Conservation (phyloP, 495 filamentous ascomycete species). For the Mytilinidion resinicola region DNA sequence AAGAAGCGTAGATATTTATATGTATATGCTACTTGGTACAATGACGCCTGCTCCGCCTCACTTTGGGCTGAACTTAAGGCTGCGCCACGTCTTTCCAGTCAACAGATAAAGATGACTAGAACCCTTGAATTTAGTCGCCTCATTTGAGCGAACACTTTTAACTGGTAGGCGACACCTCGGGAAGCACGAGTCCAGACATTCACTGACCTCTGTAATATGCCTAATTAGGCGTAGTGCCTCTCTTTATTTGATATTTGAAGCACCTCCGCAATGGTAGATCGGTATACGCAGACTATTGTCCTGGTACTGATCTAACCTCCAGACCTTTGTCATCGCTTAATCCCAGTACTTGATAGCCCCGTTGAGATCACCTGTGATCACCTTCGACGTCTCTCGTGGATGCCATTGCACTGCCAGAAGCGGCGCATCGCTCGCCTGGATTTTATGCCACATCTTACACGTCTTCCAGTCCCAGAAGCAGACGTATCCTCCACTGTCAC, state of each 20-base stretch:
- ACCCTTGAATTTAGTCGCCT: too few species aligned
- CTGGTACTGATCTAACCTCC: neutral
- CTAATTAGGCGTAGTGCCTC: too few species aligned
- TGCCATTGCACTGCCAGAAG: constrained; percentile 86
- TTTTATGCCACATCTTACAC: constrained; percentile 95
- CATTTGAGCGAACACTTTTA: too few species aligned
- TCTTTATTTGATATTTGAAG: too few species aligned
- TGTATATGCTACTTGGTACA: too few species aligned
- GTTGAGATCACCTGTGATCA: constrained; percentile 83
- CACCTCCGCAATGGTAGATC: too few species aligned
- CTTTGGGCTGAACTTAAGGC: neutral
- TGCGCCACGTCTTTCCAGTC: constrained; percentile 2
- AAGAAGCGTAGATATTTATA: too few species aligned
- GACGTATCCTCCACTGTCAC: constrained; percentile 79
- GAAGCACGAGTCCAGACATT: too few species aligned
- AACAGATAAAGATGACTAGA: neutral
- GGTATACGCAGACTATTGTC: too few species aligned
- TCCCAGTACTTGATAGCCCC: constrained; percentile 94
- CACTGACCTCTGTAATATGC: too few species aligned
- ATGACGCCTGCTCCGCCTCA: constrained; percentile 1
- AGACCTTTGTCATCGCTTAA: constrained; percentile 39
- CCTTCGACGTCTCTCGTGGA: constrained; percentile 89
- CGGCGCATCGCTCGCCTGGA: constrained; percentile 70
- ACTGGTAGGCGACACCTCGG: too few species aligned
- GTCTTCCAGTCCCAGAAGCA: constrained; percentile 99